Evolutionary conservation across 2,329 filamentous ascomycete species (phyloP), one percentile per base, ranked within the genome.

Genomic region (Colletotrichum musicola): DNA sequence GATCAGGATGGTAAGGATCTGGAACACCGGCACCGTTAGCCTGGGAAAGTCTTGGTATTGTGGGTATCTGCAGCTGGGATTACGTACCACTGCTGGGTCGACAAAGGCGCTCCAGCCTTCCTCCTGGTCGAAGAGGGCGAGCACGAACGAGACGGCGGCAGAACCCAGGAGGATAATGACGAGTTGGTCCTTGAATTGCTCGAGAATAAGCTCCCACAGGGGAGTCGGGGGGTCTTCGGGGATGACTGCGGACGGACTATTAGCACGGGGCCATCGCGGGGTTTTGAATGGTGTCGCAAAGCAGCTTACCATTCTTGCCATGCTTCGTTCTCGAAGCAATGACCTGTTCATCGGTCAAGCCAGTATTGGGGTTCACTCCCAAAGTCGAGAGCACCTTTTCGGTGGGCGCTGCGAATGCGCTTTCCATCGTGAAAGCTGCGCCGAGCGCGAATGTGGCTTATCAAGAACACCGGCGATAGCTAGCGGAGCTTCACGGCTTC

Each of bases 121-220:
- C 70, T 93, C 93, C 51, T 96, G 92, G 79, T 99, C 96, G 74
- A 99, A 94, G 13, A 99, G 86, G 27, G 96, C 96, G 71, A 99
- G 86, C 27, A 95, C 90, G 78, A 99, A 98, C 2, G 96, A 98
- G 42, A 99, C 91, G 20, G 92, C 94, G 12, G 96, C 96, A 44
- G 95, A 98, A 62, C 90, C 96, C 57, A 99, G 88, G 22, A 99
- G 87, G 74, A 99, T 99, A 62, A 99, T 88, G 73, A 99, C 96
- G 55, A 99, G 89, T 81, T 99, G 96, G 79, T 99, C 96, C 82
- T 99, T 98, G 88, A 99, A 99, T 81, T 99, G 96, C 83, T 99
- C 96, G 68, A 99, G 88, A 64, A 99, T 93, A 71, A 99, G 90
- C 82, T 98, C 89, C 96, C 95, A 99, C 55, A 99, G 80, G 46